Percentiles rank a stretch among this genome's conserved stretches.
These are phyloP conservation scores for Yarrowia bubula DNA, from an alignment of 805 yeast species.

Conservation along the genomic window DNA sequence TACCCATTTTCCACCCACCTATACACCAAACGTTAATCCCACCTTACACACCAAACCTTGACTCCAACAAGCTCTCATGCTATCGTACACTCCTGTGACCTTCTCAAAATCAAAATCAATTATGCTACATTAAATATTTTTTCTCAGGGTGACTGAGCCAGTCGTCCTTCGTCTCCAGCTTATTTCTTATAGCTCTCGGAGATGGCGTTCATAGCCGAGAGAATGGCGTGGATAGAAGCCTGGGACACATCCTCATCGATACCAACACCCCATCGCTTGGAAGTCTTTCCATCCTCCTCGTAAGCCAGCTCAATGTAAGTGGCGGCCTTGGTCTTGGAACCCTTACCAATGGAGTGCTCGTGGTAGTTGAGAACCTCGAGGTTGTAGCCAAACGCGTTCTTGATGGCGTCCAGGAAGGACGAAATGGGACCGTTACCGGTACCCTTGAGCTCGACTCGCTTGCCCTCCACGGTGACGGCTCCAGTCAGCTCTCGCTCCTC, in stretches of 20 bases:
- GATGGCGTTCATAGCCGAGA: conserved; percentile 42
- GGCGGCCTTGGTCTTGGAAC: conserved; percentile 70
- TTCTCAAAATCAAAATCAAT: background rate
- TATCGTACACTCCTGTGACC: too few relatives aligned
- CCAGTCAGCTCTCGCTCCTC: conserved; percentile 49
- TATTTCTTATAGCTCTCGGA: conserved; percentile 12
- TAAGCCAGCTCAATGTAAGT: conserved; percentile 66
- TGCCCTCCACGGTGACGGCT: conserved; percentile 49
- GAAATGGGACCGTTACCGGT: conserved; percentile 82
- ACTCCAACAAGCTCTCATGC: too few relatives aligned
- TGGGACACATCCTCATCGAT: conserved; percentile 85
- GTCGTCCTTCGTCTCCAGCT: too few relatives aligned
- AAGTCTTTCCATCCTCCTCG: conserved; percentile 44
- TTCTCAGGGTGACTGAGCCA: background rate
- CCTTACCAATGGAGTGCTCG: conserved; percentile 77
- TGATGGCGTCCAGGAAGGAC: conserved; percentile 63
- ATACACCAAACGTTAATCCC: too few relatives aligned
- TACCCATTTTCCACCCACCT: too few relatives aligned
- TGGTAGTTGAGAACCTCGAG: conserved; percentile 67
- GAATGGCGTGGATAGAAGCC: conserved; percentile 64
- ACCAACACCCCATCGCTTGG: conserved; percentile 83
- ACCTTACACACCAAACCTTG: too few relatives aligned
- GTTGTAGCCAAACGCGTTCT: conserved; percentile 47
- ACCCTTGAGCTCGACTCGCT: conserved; percentile 49
- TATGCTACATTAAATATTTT: conserved; percentile 18